A percentile compares a stretch with the other conserved stretches of the same genome.
Evolutionary conservation across 257 asterid genomes (phyloP).

Genomic region (Sherardia arvensis): DNA sequence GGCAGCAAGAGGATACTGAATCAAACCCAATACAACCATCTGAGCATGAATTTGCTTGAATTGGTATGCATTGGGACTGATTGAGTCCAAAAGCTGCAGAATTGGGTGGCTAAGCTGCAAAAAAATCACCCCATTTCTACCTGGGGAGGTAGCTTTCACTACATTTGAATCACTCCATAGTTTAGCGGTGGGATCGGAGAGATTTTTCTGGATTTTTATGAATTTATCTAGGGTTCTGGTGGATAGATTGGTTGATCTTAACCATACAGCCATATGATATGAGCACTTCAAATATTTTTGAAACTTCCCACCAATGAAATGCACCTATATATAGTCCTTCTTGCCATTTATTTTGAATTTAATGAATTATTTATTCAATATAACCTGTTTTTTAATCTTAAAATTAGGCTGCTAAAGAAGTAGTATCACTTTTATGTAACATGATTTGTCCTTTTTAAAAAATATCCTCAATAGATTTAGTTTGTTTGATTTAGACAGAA

Average conservation of each 20-base stretch:
- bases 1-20: conserved; percentile 26
- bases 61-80: conserved; percentile 3
- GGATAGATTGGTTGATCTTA: conserved; percentile 12
- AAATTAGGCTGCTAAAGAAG: too few relatives aligned
- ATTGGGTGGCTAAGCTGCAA: conserved; percentile 27
- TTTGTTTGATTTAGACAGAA: too few relatives aligned
- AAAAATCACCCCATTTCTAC: conserved; percentile 9
- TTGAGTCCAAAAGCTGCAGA: conserved; percentile 18
- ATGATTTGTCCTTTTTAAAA: too few relatives aligned
- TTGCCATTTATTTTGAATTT: too few relatives aligned
- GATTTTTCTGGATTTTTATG: conserved; percentile 26
- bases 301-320: not conserved
- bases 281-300: not conserved
- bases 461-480: too few relatives aligned
- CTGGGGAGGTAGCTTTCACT: not conserved
- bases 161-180: conserved; percentile 21
- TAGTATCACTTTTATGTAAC: too few relatives aligned
- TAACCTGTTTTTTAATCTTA: too few relatives aligned
- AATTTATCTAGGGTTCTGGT: conserved; percentile 20
- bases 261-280: conserved; percentile 13
- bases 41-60: conserved; percentile 32
- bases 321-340: not conserved
- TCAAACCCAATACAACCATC: conserved; percentile 21
- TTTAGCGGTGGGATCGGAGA: conserved; percentile 22
- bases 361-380: too few relatives aligned